Conservation (phyloP, 2,329 filamentous ascomycete species). For the Penicillium thymicola region DNA sequence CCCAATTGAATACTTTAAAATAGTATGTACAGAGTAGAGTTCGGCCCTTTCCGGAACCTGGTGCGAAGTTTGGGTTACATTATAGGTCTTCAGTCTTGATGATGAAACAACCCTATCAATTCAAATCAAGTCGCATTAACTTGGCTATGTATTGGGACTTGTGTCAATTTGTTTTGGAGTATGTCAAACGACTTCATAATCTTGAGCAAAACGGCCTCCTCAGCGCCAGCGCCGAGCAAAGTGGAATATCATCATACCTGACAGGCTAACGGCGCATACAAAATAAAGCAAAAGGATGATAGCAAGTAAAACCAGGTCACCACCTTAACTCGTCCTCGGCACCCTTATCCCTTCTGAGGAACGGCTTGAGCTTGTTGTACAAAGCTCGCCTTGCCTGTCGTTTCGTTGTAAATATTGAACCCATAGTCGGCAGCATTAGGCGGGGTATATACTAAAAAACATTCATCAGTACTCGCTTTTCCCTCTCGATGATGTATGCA, state of each 20-base stretch:
- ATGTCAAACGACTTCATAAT: background rate
- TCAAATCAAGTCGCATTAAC: background rate
- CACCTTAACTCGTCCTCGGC: background rate
- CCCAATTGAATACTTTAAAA: background rate
- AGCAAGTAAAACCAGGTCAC: background rate
- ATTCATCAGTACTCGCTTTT: background rate
- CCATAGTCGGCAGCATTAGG: conserved; percentile 35
- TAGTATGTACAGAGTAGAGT: too few species aligned
- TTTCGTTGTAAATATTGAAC: conserved; percentile 32
- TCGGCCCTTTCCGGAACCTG: background rate
- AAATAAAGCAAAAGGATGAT: background rate
- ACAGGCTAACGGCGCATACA: conserved; percentile 1
- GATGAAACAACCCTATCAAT: background rate
- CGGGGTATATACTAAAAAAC: conserved; percentile 29
- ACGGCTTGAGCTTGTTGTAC: conserved; percentile 26
- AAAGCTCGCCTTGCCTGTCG: conserved; percentile 27
- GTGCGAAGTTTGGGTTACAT: background rate
- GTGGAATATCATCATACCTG: background rate
- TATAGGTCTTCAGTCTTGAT: too few species aligned
- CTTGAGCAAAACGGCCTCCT: background rate
- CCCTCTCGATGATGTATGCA: background rate
- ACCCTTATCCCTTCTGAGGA: conserved; percentile 1
- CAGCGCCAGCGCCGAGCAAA: background rate
- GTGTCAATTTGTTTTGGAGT: background rate
- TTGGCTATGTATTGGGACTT: background rate